A percentile compares a stretch with the other conserved stretches of the same genome.
phyloP scores from a whole-genome alignment of 2,329 filamentous ascomycete genomes.

The Trichoderma harzianum region DNA sequence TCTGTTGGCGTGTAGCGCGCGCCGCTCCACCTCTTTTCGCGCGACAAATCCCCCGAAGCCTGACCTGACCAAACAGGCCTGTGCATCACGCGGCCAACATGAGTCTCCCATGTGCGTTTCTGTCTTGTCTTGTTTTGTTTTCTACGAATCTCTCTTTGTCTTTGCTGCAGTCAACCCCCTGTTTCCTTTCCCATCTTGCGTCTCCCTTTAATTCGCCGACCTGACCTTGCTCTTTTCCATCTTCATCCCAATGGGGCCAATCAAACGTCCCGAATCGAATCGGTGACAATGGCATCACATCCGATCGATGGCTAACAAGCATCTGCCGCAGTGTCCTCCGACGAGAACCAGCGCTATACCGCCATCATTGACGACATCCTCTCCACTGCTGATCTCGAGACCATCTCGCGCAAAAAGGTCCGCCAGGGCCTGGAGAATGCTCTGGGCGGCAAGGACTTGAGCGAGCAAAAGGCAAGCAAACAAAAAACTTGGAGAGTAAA shows the following conservation, averaged over 20 bases:
- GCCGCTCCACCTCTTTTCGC: slow-evolving; percentile 12
- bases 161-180: background rate
- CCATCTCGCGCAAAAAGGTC: slow-evolving; percentile 62
- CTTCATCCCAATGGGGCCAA: background rate
- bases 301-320: background rate
- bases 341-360: slow-evolving; percentile 53
- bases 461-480: slow-evolving; percentile 52
- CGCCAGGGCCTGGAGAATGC: slow-evolving; percentile 53
- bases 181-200: background rate
- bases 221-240: background rate
- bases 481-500: background rate
- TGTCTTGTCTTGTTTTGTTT: background rate
- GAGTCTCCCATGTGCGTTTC: slow-evolving; percentile 26
- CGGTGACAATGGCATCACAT: background rate
- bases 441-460: slow-evolving; percentile 56
- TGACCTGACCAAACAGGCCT: background rate
- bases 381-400: slow-evolving; percentile 55
- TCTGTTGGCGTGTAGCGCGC: slow-evolving; percentile 15
- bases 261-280: background rate
- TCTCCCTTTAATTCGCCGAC: background rate
- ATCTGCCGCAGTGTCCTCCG: slow-evolving; percentile 43
- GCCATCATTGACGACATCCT: slow-evolving; percentile 60
- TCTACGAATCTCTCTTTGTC: background rate
- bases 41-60: background rate
- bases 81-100: slow-evolving; percentile 20